Conservation (phyloP, 2,329 filamentous ascomycete species). For the Leptographium lundbergii region DNA sequence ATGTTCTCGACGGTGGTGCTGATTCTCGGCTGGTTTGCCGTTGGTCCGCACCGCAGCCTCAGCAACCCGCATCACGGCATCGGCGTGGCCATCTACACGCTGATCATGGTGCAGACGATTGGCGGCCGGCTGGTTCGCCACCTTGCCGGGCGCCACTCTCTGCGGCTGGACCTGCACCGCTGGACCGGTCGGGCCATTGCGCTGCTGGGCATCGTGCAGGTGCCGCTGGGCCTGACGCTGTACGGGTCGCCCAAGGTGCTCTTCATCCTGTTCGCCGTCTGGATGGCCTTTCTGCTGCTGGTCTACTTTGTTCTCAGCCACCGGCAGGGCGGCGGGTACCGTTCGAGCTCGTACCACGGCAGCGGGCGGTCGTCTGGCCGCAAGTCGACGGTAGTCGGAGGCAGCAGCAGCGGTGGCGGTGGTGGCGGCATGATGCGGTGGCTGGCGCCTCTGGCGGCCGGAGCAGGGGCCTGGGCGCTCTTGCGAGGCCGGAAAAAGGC, state of each 20-base stretch:
- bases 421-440: constrained; percentile 23
- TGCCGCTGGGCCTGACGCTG: constrained; percentile 78
- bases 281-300: constrained; percentile 58
- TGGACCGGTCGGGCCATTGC: constrained; percentile 73
- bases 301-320: constrained; percentile 73
- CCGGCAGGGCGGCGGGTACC: constrained; percentile 35
- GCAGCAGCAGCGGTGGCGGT: constrained; percentile 16
- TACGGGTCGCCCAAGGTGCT: constrained; percentile 80
- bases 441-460: constrained; percentile 41
- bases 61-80: constrained; percentile 81
- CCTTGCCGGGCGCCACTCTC: constrained; percentile 34
- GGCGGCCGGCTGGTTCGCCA: constrained; percentile 52
- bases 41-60: constrained; percentile 57
- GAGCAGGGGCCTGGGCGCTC: constrained; percentile 35
- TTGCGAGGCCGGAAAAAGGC: constrained; percentile 30
- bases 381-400: background rate
- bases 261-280: constrained; percentile 78
- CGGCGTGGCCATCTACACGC: constrained; percentile 63
- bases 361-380: constrained; percentile 37
- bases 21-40: constrained; percentile 64
- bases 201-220: constrained; percentile 71
- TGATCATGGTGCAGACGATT: constrained; percentile 58
- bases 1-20: constrained; percentile 59
- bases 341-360: constrained; percentile 38
- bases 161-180: constrained; percentile 60